Percentiles rank a stretch among this genome's conserved stretches.
Conservation (phyloP, 257 asterid genomes). For the Perilla frutescens region DNA sequence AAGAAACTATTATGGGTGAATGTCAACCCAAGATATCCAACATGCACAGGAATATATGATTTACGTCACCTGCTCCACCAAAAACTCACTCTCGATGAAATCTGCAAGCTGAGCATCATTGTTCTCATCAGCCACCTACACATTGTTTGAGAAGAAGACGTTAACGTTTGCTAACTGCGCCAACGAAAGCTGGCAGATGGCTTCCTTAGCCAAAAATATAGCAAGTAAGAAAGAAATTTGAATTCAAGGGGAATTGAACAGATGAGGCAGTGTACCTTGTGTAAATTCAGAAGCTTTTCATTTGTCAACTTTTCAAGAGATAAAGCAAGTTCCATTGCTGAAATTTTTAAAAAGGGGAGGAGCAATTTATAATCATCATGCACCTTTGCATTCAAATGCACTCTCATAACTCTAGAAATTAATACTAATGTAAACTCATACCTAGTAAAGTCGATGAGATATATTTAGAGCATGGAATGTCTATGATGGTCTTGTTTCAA, state of each 20-base stretch:
- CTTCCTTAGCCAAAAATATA: not conserved
- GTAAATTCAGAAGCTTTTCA: slow-evolving; percentile 36
- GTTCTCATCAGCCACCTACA: slow-evolving; percentile 35
- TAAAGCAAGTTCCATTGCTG: slow-evolving; percentile 39
- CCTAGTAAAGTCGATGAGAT: not conserved
- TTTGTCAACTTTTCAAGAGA: slow-evolving; percentile 37
- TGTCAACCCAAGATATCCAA: not conserved
- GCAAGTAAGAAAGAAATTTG: not conserved
- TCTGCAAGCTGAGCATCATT: slow-evolving; percentile 38
- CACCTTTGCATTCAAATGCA: slow-evolving; percentile 9
- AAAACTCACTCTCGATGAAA: slow-evolving; percentile 33
- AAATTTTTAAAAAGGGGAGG: not conserved
- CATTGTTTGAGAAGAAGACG: not conserved
- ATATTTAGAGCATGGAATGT: not conserved
- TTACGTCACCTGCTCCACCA: slow-evolving; percentile 32
- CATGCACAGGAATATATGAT: not conserved
- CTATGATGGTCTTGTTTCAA: not conserved
- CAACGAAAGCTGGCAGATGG: not conserved
- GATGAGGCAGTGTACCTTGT: slow-evolving; percentile 27
- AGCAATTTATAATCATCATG: slow-evolving; percentile 16
- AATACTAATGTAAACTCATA: not conserved
- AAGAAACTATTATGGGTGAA: not conserved
- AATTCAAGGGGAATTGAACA: not conserved
- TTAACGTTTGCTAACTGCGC: not conserved
- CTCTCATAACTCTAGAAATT: not conserved